Conservation (phyloP, 2,329 filamentous ascomycete genomes). For the Ascosphaera pollenicola region DNA sequence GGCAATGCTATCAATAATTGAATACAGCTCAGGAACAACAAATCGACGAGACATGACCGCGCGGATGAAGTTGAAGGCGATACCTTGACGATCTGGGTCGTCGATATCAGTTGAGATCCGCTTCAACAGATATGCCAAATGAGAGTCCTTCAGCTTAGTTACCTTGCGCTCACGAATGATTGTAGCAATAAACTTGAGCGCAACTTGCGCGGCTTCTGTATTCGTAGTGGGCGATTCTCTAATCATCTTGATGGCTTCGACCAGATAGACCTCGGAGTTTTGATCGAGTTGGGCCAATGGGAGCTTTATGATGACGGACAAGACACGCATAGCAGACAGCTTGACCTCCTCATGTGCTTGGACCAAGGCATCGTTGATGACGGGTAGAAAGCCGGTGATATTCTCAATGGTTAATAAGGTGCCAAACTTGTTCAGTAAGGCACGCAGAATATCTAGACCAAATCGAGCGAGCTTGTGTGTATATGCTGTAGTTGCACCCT, state of each 20-base stretch:
- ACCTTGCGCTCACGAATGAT: constrained; percentile 62
- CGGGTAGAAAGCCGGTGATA: constrained; percentile 63
- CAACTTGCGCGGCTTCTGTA: constrained; percentile 66
- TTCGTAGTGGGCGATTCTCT: constrained; percentile 57
- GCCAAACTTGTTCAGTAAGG: constrained; percentile 69
- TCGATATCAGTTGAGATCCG: constrained; percentile 76
- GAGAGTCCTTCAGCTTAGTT: constrained; percentile 55
- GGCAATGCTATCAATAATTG: constrained; percentile 71
- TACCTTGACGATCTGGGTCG: constrained; percentile 74
- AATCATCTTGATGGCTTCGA: constrained; percentile 65
- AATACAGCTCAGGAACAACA: constrained; percentile 72
- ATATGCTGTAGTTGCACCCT: constrained; percentile 53
- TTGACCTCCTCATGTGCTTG: constrained; percentile 82
- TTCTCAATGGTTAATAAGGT: constrained; percentile 59
- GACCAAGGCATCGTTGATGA: constrained; percentile 70
- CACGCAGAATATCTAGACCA: constrained; percentile 64
- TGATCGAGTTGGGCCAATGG: constrained; percentile 49
- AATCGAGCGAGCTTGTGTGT: constrained; percentile 77
- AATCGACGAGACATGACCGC: constrained; percentile 69
- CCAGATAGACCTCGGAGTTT: constrained; percentile 54
- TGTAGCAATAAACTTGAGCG: constrained; percentile 68
- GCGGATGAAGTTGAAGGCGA: constrained; percentile 85
- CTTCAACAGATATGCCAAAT: constrained; percentile 61
- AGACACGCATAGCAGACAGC: constrained; percentile 63
- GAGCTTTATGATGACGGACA: constrained; percentile 67